These are phyloP conservation scores for Trametes elegans DNA, from an alignment of 768 basidiomycete genomes.

Conservation along the genomic window DNA sequence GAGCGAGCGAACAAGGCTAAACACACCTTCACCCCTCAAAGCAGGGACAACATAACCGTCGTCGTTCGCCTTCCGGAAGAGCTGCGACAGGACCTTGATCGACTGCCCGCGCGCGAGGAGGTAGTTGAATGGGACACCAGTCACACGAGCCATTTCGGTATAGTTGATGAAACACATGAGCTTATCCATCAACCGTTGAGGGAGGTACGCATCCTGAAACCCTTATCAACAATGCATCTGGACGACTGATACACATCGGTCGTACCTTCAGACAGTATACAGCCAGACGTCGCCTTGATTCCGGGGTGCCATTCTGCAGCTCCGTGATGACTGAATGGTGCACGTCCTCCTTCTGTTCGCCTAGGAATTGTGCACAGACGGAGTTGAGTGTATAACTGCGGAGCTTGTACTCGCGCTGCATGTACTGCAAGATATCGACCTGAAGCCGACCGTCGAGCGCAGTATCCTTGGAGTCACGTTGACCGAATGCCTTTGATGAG, in stretches of 20 bases:
- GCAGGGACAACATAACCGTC: slow-evolving; percentile 90
- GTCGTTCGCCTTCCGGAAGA: slow-evolving; percentile 89
- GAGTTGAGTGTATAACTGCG: slow-evolving; percentile 97
- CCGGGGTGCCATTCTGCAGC: slow-evolving; percentile 93
- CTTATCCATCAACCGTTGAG: slow-evolving; percentile 94
- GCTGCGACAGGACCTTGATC: slow-evolving; percentile 96
- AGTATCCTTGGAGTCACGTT: slow-evolving; percentile 95
- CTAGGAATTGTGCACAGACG: slow-evolving; percentile 95
- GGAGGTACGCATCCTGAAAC: slow-evolving; percentile 91
- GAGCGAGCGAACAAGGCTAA: neutral
- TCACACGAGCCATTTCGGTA: slow-evolving; percentile 98
- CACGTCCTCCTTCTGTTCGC: slow-evolving; percentile 99
- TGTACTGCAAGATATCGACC: slow-evolving; percentile 93
- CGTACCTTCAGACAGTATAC: slow-evolving; percentile 98
- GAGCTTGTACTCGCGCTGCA: slow-evolving; percentile 98
- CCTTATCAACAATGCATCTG: no score
- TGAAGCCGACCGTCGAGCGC: slow-evolving; percentile 89
- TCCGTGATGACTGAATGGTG: slow-evolving; percentile 99
- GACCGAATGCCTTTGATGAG: slow-evolving; percentile 96
- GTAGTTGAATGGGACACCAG: slow-evolving; percentile 99
- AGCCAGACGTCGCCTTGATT: slow-evolving; percentile 88
- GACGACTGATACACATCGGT: slow-evolving; percentile 11
- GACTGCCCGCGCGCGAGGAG: slow-evolving; percentile 93
- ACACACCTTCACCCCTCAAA: slow-evolving; percentile 76
- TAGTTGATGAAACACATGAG: slow-evolving; percentile 99